Evolutionary conservation across 306 rosid genomes (phyloP).

Genomic region (Cucumis melo): DNA sequence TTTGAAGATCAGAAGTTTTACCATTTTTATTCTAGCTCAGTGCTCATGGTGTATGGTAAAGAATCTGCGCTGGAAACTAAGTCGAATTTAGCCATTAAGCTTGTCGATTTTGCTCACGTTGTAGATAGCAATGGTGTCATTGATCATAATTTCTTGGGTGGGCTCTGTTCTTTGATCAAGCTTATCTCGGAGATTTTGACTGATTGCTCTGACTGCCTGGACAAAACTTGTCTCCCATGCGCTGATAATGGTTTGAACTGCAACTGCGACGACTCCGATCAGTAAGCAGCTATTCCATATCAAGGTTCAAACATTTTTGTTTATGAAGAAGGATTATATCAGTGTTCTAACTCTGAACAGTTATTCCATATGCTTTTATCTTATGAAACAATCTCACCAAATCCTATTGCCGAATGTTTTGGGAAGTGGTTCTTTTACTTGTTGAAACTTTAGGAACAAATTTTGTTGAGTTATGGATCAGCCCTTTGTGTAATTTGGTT

Average conservation of each 20-base stretch:
- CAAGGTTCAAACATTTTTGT: neutral
- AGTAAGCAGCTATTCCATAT: neutral
- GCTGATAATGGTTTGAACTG: neutral
- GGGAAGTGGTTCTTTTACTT: neutral
- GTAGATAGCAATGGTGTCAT: conserved; percentile 43
- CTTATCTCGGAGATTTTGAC: conserved; percentile 35
- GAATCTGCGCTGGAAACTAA: conserved; percentile 14
- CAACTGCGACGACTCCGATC: neutral
- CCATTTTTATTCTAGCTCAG: conserved; percentile 61
- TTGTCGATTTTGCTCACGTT: conserved; percentile 76
- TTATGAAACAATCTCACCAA: neutral
- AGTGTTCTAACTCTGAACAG: neutral
- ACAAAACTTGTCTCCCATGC: neutral
- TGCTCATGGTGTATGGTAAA: conserved; percentile 47
- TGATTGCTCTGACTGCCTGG: neutral
- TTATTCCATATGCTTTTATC: neutral
- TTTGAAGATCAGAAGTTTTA: conserved; percentile 67
- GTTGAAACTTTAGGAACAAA: neutral
- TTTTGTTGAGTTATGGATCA: neutral
- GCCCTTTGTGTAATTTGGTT: neutral
- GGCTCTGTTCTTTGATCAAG: conserved; percentile 77
- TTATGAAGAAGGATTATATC: neutral
- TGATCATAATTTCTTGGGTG: conserved; percentile 92
- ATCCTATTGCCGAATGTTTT: neutral
- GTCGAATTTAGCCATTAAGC: conserved; percentile 32